Conservation (phyloP, 331 rosid species). For the Phaseolus coccineus region DNA sequence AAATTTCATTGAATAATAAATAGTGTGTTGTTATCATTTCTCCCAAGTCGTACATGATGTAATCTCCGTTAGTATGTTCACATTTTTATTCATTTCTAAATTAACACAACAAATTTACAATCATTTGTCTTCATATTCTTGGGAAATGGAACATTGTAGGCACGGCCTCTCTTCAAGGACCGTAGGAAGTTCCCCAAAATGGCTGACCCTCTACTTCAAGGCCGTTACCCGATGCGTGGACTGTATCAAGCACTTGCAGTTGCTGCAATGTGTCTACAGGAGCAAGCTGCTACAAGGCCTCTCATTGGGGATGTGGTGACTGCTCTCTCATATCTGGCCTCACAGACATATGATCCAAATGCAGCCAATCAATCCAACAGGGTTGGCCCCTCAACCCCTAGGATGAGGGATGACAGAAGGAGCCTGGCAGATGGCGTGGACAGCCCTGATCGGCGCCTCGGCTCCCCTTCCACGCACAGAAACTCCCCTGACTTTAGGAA, state of each 20-base stretch:
- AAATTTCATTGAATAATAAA: neutral
- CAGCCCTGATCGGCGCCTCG: slow-evolving; percentile 73
- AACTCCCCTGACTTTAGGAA: slow-evolving; percentile 84
- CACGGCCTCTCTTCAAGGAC: slow-evolving; percentile 94
- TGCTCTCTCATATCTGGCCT: slow-evolving; percentile 95
- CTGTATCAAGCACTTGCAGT: slow-evolving; percentile 98
- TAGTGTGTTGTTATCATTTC: neutral
- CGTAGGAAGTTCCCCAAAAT: slow-evolving; percentile 95
- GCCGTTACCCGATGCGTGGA: slow-evolving; percentile 92
- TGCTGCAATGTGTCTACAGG: slow-evolving; percentile 99
- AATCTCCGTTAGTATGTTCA: slow-evolving; percentile 3
- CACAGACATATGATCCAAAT: slow-evolving; percentile 91
- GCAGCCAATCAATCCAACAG: slow-evolving; percentile 63
- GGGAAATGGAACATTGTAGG: slow-evolving; percentile 59
- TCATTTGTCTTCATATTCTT: slow-evolving; percentile 37
- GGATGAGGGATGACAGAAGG: slow-evolving; percentile 76
- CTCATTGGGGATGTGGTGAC: slow-evolving; percentile 98
- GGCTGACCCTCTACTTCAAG: slow-evolving; percentile 98
- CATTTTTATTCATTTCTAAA: slow-evolving; percentile 4
- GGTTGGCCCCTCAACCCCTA: slow-evolving; percentile 79
- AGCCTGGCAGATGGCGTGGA: slow-evolving; percentile 71
- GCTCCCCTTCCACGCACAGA: slow-evolving; percentile 75
- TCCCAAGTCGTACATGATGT: neutral
- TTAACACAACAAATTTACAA: slow-evolving; percentile 34
- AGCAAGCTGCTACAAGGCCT: slow-evolving; percentile 98